Conservation (phyloP, 768 basidiomycete genomes). For the Lactarius hengduanensis region DNA sequence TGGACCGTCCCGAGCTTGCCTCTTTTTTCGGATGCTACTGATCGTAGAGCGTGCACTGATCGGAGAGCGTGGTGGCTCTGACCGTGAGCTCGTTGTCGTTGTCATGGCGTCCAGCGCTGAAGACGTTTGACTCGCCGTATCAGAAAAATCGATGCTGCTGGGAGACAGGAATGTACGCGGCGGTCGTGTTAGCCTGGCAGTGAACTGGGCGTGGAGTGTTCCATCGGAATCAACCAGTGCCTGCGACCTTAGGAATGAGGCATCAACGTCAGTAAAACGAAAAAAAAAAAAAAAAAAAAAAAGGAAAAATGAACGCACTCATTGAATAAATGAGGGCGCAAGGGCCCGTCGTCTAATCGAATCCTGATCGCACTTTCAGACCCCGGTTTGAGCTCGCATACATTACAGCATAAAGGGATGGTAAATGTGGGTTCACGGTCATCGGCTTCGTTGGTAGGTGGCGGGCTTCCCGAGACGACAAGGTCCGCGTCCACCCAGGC, state of each 20-base stretch:
- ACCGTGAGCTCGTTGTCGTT: not conserved
- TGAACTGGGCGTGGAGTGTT: constrained; percentile 27
- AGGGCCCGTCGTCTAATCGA: not conserved
- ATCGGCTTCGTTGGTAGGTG: not conserved
- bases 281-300: too few species aligned
- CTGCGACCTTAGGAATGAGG: constrained; percentile 28
- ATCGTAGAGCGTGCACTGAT: not conserved
- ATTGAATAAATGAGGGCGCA: constrained; percentile 27
- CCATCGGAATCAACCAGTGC: constrained; percentile 30
- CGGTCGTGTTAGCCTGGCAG: not conserved
- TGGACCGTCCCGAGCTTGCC: not conserved
- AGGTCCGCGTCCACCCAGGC: constrained; percentile 56
- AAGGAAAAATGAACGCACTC: constrained; percentile 43
- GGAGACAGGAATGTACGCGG: not conserved
- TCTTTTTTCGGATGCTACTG: not conserved
- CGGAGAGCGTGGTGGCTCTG: constrained; percentile 2
- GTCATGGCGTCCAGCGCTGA: not conserved
- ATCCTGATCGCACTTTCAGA: not conserved
- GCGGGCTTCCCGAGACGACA: constrained; percentile 37
- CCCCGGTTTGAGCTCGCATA: constrained; percentile 3
- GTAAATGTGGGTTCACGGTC: not conserved
- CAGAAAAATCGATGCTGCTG: not conserved
- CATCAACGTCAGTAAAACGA: not conserved
- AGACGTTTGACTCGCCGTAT: constrained; percentile 5
- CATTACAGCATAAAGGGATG: constrained; percentile 26